Base-by-base conservation (phyloP, 1,139 yeast species). In the Meyerozyma athensensis region DNA sequence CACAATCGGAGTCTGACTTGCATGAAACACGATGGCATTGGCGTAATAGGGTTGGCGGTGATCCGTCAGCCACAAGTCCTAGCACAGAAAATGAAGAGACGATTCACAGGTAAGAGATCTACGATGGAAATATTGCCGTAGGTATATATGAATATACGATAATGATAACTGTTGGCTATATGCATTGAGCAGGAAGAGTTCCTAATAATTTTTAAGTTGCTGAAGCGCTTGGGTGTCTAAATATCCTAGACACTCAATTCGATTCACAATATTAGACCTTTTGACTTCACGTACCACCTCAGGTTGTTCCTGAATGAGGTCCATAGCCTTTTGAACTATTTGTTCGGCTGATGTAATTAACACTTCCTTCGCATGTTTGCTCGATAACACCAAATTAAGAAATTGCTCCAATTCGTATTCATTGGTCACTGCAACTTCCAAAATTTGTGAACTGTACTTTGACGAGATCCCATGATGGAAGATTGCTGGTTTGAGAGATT, bases 381-480 rank as follows among this genome's bases (percentile, higher is more conserved):
- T 38, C 16, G 31, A 33, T n/a, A 42, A 51, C 1, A 50, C 46
- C 26, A 61, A 49, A 19, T 46, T 49, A 3, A 66, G 26, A 28
- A 68, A 56, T 34, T 64, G 62, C 12, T 60, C 58, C 35, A 69
- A 50, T 30, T 68, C 74, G 30, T 46, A 48, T 1, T 46, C 39
- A 32, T 53, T 53, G 14, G 50, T 44, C 5, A 62, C 52, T 2
- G 56, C 48, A 20, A 48, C 39, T 7, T 46, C 40, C 31, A 67
- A 44, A 5, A 68, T 40, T 5, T 62, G 44, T 16, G 46, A 42
- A 30, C 62, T 54, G 3, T 54, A 38, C 2, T 44, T 35, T 0
- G 47, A 39, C 17, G 51, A 48, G 18, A 65, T 36, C 2, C 47
- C 46, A 16, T 47, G 43, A 36, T 60, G 61, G 42, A 59, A 59